A percentile compares a stretch with the other conserved stretches of the same genome.
Evolutionary conservation across 139 green algal species (phyloP).

Genomic region (Chlorella ohadii): DNA sequence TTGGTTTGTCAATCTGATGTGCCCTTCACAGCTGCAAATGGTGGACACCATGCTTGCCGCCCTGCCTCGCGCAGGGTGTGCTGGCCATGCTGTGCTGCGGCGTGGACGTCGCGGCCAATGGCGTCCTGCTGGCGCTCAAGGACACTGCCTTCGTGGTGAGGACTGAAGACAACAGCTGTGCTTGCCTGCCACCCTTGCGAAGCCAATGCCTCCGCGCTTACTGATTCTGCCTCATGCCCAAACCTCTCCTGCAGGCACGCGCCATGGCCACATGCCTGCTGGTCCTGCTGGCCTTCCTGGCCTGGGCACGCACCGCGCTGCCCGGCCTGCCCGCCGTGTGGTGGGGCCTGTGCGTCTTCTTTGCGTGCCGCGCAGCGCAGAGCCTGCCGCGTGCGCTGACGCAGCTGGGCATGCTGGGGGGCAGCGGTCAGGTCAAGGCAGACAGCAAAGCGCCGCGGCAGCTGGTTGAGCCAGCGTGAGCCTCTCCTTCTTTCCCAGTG

Average conservation of each 20-base stretch:
- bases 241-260: slow-evolving; percentile 49
- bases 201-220: too few species aligned
- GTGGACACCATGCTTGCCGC: too few species aligned
- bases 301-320: slow-evolving; percentile 1
- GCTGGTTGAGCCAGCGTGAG: too few species aligned
- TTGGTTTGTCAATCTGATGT: slow-evolving; percentile 7
- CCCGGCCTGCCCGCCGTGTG: slow-evolving; percentile 62
- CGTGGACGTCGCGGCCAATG: slow-evolving; percentile 65
- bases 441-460: neutral
- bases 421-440: neutral
- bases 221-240: too few species aligned
- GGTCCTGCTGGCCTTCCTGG: slow-evolving; percentile 58
- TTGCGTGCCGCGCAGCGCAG: slow-evolving; percentile 59
- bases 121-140: slow-evolving; percentile 59
- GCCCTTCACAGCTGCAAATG: too few species aligned
- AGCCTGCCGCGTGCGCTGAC: slow-evolving; percentile 41
- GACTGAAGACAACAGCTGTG: neutral
- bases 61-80: slow-evolving; percentile 10
- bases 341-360: slow-evolving; percentile 72
- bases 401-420: slow-evolving; percentile 4
- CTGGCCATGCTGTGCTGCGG: slow-evolving; percentile 66
- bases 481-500: too few species aligned
- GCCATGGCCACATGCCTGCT: slow-evolving; percentile 63
- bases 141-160: slow-evolving; percentile 47
- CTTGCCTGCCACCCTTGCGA: too few species aligned